Evolutionary conservation across 208 protist species (phyloP).

Genomic region (Herpetomonas tarakana): DNA sequence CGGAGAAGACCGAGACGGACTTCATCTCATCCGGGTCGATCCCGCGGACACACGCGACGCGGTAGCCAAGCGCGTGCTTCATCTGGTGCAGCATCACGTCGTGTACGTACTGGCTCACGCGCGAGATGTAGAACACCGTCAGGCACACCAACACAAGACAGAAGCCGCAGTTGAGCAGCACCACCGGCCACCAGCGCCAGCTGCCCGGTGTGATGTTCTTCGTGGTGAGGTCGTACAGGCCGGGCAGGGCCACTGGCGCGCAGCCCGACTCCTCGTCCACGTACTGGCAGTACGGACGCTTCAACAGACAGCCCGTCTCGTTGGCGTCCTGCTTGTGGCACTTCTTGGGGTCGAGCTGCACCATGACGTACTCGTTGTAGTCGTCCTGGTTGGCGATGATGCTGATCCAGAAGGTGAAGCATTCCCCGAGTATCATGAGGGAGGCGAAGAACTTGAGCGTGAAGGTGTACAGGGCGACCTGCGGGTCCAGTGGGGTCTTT

Average conservation of each 20-base stretch:
- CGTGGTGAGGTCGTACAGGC: slow-evolving; percentile 79
- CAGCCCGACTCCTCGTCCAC: slow-evolving; percentile 34
- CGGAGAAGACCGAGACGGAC: slow-evolving; percentile 26
- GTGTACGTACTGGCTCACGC: slow-evolving; percentile 47
- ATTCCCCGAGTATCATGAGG: slow-evolving; percentile 49
- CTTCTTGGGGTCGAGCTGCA: slow-evolving; percentile 40
- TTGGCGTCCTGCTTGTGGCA: slow-evolving; percentile 45
- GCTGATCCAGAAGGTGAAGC: slow-evolving; percentile 74
- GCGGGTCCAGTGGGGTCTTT: slow-evolving; percentile 65
- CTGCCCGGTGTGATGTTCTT: slow-evolving; percentile 67
- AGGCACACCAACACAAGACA: slow-evolving; percentile 36
- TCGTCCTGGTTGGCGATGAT: slow-evolving; percentile 42
- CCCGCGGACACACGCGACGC: slow-evolving; percentile 69
- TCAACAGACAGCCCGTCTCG: slow-evolving; percentile 40
- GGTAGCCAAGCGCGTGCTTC: slow-evolving; percentile 64
- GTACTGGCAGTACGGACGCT: slow-evolving; percentile 59
- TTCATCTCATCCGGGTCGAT: slow-evolving; percentile 30
- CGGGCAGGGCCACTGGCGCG: slow-evolving; percentile 44
- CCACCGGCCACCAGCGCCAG: slow-evolving; percentile 54
- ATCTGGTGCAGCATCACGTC: slow-evolving; percentile 66
- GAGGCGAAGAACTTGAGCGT: slow-evolving; percentile 73
- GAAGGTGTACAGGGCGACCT: slow-evolving; percentile 75
- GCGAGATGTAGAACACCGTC: slow-evolving; percentile 45
- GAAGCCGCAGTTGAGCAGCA: slow-evolving; percentile 62
- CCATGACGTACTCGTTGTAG: slow-evolving; percentile 34